Percentiles rank a stretch among this genome's conserved stretches.
Evolutionary conservation across 164 flowering plant genomes (phyloP).

Genomic region (Stephania japonica): DNA sequence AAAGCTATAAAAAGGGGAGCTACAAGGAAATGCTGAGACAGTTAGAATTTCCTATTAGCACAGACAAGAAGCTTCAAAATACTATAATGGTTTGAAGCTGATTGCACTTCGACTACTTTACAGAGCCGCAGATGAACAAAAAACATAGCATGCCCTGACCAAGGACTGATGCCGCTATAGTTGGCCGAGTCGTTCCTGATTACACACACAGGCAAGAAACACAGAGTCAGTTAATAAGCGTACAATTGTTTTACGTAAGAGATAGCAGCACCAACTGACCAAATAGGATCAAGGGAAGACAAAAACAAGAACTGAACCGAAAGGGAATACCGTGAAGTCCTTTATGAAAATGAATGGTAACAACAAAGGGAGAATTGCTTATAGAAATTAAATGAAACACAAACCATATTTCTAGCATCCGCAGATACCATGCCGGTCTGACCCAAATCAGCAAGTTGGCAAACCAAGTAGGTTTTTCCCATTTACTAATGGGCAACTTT

Average conservation of each 20-base stretch:
- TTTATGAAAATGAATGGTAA: background rate
- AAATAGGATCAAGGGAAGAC: background rate
- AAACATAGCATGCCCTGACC: background rate
- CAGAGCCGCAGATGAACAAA: background rate
- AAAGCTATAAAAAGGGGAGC: background rate
- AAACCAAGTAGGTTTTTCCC: background rate
- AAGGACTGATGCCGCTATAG: conserved; percentile 16
- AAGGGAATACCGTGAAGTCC: background rate
- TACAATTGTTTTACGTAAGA: background rate
- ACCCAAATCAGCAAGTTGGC: background rate
- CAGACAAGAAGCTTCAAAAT: background rate
- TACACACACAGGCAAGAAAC: background rate
- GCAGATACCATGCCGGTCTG: background rate
- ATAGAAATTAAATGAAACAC: background rate
- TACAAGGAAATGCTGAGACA: background rate
- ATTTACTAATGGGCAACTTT: background rate
- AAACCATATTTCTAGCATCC: background rate
- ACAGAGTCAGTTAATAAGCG: background rate
- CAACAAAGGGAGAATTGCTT: background rate
- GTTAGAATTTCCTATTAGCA: background rate
- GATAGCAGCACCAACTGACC: background rate
- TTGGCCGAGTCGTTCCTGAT: conserved; percentile 47
- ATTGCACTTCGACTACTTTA: background rate
- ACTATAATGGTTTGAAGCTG: background rate
- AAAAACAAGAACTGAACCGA: background rate